These are phyloP conservation scores for Arthrobotrys entomopaga DNA, from an alignment of 2,329 filamentous ascomycete genomes.

Conservation along the genomic window DNA sequence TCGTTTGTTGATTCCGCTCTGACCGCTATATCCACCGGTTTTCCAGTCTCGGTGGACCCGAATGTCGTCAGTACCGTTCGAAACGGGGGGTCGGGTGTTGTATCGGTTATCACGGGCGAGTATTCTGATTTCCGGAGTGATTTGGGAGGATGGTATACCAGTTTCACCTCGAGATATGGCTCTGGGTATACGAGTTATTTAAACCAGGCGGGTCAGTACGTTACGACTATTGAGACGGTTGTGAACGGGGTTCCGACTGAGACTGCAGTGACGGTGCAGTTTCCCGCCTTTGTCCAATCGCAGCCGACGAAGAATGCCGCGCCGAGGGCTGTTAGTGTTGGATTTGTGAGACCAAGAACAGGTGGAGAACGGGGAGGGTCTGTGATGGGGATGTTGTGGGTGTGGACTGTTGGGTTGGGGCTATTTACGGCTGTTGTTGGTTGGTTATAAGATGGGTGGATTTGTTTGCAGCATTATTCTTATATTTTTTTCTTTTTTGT, in stretches of 20 bases:
- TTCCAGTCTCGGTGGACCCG: conserved; percentile 28
- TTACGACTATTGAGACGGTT: conserved; percentile 43
- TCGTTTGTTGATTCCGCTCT: conserved; percentile 28
- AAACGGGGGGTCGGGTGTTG: no score
- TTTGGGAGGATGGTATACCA: conserved; percentile 46
- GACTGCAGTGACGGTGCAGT: conserved; percentile 50
- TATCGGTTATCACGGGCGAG: not conserved
- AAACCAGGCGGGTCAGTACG: conserved; percentile 47
- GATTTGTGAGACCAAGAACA: conserved; percentile 22
- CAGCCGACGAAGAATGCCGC: conserved; percentile 39
- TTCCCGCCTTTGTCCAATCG: conserved; percentile 46
- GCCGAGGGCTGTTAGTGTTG: conserved; percentile 23
- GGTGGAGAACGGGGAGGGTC: conserved; percentile 19
- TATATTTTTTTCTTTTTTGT: not conserved
- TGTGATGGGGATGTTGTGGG: conserved; percentile 47
- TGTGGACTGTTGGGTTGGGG: conserved; percentile 45
- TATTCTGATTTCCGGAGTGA: conserved; percentile 48
- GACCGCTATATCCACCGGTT: conserved; percentile 24
- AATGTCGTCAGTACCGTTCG: conserved; percentile 5
- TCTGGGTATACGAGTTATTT: conserved; percentile 43
- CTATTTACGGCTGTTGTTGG: conserved; percentile 39
- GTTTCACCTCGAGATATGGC: conserved; percentile 40
- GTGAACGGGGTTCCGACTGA: conserved; percentile 37
- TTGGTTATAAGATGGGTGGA: conserved; percentile 31
- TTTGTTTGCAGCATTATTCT: not conserved